Percentiles rank a stretch among this genome's conserved stretches.
Conservation (phyloP, 2,329 filamentous ascomycete species). For the Calcarisporium arbuscula region DNA sequence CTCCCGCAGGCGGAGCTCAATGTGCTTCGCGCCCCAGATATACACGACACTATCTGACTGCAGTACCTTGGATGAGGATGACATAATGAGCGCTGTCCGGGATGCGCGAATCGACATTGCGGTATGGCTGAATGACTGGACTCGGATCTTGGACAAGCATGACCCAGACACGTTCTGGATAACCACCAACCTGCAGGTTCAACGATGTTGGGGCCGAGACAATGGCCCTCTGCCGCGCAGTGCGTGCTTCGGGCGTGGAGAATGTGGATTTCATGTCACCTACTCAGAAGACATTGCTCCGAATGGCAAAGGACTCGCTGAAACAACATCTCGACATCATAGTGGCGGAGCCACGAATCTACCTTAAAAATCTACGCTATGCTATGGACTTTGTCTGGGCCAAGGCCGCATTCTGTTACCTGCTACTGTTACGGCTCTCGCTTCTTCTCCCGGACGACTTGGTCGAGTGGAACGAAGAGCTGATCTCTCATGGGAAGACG, state of each 20-base stretch:
- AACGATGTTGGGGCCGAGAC: constrained; percentile 48
- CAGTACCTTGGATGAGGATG: constrained; percentile 21
- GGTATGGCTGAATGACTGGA: constrained; percentile 38
- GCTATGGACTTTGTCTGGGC: constrained; percentile 55
- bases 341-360: constrained; percentile 35
- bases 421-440: constrained; percentile 46
- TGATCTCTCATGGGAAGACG: constrained; percentile 13
- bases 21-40: constrained; percentile 24
- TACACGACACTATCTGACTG: constrained; percentile 25
- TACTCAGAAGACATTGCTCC: constrained; percentile 38
- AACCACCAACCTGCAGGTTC: constrained; percentile 40
- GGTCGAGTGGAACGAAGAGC: constrained; percentile 9
- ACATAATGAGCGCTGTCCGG: constrained; percentile 32
- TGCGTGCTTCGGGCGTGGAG: constrained; percentile 29
- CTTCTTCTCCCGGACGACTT: constrained; percentile 37
- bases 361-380: constrained; percentile 44
- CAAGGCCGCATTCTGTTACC: constrained; percentile 51
- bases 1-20: constrained; percentile 44
- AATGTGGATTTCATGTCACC: constrained; percentile 37
- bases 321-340: constrained; percentile 43
- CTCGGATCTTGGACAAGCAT: constrained; percentile 18
- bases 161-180: constrained; percentile 22
- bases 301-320: constrained; percentile 44
- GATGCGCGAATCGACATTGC: constrained; percentile 41
- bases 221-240: constrained; percentile 44